A percentile compares a stretch with the other conserved stretches of the same genome.
Conservation (phyloP, 1,284 basidiomycete genomes). For the Trichosporon asahii region DNA sequence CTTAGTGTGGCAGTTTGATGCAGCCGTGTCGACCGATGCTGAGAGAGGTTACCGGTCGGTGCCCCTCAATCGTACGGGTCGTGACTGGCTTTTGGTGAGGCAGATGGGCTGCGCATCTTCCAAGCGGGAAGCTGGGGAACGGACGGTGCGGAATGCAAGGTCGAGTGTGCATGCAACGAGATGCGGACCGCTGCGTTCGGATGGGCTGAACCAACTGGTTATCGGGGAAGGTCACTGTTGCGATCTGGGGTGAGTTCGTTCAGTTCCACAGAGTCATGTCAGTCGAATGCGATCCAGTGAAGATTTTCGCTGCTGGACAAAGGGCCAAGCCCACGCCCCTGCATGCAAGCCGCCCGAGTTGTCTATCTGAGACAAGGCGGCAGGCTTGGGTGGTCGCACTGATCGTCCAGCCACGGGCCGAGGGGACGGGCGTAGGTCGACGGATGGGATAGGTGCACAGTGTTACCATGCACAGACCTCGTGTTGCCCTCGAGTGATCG, state of each 20-base stretch:
- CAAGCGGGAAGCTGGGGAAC: too few relatives aligned
- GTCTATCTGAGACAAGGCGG: neutral
- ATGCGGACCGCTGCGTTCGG: too few relatives aligned
- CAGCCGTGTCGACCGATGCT: neutral
- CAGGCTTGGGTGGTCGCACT: neutral
- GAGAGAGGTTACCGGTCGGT: neutral
- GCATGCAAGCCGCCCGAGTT: neutral
- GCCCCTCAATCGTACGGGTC: neutral
- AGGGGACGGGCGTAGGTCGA: neutral
- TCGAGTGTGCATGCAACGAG: neutral
- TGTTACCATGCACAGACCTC: neutral
- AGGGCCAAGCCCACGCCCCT: neutral
- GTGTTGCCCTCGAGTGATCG: neutral
- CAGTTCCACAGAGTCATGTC: neutral
- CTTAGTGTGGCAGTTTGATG: neutral
- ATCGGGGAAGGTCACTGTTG: neutral
- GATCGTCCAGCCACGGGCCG: neutral
- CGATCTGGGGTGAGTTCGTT: neutral
- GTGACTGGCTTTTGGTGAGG: too few relatives aligned
- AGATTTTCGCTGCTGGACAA: neutral
- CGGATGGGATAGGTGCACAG: neutral
- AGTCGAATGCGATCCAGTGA: neutral
- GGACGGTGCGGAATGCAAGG: neutral
- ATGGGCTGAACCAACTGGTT: neutral
- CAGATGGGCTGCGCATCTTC: too few relatives aligned